phyloP scores from a whole-genome alignment of 2,329 filamentous ascomycete species.

The Microdochium trichocladiopsis region DNA sequence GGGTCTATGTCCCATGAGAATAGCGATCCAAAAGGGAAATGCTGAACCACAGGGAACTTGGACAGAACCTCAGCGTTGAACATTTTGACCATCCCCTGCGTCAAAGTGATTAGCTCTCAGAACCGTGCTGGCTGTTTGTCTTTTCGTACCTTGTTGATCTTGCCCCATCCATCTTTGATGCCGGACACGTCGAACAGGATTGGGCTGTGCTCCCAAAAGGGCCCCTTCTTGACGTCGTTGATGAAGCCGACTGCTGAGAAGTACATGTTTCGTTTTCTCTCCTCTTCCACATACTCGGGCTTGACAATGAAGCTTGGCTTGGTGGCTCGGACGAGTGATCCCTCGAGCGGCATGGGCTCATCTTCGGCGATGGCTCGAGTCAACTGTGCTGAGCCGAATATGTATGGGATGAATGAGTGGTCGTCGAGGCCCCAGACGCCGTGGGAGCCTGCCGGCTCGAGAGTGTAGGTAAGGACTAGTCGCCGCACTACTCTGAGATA shows the following conservation, averaged over 20 bases:
- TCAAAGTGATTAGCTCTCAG: slow-evolving; percentile 1
- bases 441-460: slow-evolving; percentile 93
- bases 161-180: slow-evolving; percentile 89
- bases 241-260: slow-evolving; percentile 96
- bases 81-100: slow-evolving; percentile 96
- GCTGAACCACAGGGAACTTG: slow-evolving; percentile 98
- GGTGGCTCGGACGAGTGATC: slow-evolving; percentile 66
- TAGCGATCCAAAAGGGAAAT: slow-evolving; percentile 79
- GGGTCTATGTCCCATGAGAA: slow-evolving; percentile 70
- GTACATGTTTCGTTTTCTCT: slow-evolving; percentile 72
- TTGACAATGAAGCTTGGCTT: slow-evolving; percentile 65
- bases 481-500: slow-evolving; percentile 66
- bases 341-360: slow-evolving; percentile 66
- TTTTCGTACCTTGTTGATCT: slow-evolving; percentile 85
- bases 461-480: slow-evolving; percentile 82
- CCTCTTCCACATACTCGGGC: slow-evolving; percentile 52
- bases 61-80: slow-evolving; percentile 93
- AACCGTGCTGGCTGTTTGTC: too few species aligned
- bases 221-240: slow-evolving; percentile 90
- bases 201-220: slow-evolving; percentile 96
- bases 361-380: slow-evolving; percentile 63
- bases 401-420: slow-evolving; percentile 88
- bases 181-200: slow-evolving; percentile 93
- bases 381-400: slow-evolving; percentile 89
- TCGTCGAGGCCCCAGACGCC: slow-evolving; percentile 99